Percentiles rank a stretch among this genome's conserved stretches.
These are phyloP conservation scores for Aspergillus bertholletiae DNA, from an alignment of 495 filamentous ascomycete genomes.

Conservation along the genomic window DNA sequence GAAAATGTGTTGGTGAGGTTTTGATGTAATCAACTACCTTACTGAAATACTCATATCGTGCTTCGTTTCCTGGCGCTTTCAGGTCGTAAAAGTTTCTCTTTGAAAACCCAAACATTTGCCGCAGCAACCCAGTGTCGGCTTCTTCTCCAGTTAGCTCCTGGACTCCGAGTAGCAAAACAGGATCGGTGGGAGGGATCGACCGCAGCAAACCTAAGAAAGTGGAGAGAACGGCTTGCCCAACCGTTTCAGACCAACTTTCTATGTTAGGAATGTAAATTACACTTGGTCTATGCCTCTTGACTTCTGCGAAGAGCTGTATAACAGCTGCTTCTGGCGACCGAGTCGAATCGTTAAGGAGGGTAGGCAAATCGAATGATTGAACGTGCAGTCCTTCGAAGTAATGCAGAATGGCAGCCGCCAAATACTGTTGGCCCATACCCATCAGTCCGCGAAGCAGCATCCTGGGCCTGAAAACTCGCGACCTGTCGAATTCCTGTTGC, in stretches of 20 bases:
- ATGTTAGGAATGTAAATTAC: constrained; percentile 92
- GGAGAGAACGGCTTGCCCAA: constrained; percentile 63
- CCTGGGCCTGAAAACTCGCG: constrained; percentile 84
- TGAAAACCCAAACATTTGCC: constrained; percentile 80
- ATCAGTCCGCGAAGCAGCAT: constrained; percentile 71
- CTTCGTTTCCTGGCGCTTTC: constrained; percentile 56
- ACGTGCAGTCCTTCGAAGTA: constrained; percentile 92
- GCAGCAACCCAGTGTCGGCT: constrained; percentile 58
- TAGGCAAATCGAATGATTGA: constrained; percentile 90
- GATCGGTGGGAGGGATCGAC: constrained; percentile 79
- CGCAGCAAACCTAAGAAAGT: constrained; percentile 77
- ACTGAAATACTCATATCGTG: constrained; percentile 73
- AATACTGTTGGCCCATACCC: constrained; percentile 93
- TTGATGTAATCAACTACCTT: constrained; percentile 68
- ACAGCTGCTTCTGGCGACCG: constrained; percentile 81
- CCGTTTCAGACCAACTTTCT: constrained; percentile 76
- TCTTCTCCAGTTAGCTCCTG: constrained; percentile 60
- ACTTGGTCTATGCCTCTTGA: constrained; percentile 89
- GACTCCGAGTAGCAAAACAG: constrained; percentile 80
- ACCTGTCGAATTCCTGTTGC: constrained; percentile 85
- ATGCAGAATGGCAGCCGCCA: constrained; percentile 81
- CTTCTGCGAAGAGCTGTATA: constrained; percentile 85
- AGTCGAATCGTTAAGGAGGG: constrained; percentile 66
- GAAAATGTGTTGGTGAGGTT: constrained; percentile 78
- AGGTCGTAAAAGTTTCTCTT: constrained; percentile 71